Base-by-base conservation (phyloP, 257 asterid species). In the Lithospermum erythrorhizon region DNA sequence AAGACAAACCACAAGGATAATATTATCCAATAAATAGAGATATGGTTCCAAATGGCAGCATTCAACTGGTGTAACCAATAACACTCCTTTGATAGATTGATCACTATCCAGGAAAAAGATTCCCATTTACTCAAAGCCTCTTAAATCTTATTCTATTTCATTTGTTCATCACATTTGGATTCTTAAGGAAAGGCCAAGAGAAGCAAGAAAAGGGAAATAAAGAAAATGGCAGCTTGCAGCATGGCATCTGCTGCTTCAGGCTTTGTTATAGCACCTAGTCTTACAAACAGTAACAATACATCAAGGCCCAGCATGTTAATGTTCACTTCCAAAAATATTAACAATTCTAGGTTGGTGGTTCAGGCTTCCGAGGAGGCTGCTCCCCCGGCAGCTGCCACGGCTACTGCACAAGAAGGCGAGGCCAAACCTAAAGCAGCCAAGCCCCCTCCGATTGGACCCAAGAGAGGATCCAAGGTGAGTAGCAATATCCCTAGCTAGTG, bases 391-490 rank as follows among this genome's bases (percentile, higher is more conserved):
- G 45, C 79, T 3, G 56, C 75, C 9, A 32, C 71, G 0, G 18
- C 71, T 24, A 52, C 75, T 0, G 72, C 82, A 9, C 72, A 79
- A 2, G 75, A 59, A 65, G 59, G 32, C 17, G 73, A 59, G 41
- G 82, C 81, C 21, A 19, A 68, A 20, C 32, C 74, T 8, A 78
- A 79, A 74, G 89, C 76, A 3, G 84, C 81, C 75, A 87, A 87
- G 78, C 90, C 96, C 23, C 88, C 98, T 32, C 95, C 94, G 2
- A 48, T 85, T 57, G 98, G 98, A 54, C 98, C 98, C 55, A 89
- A 87, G 62, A 85, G 96, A 64, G 96, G 95, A 59, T 15, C 87
- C 3, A 83, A 87, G 90, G 97, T 80, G 51, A 71, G 59, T 53
- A 23, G 30, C 24, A 4, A 13, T 45, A 35, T 35, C 14, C 45